phyloP scores from a whole-genome alignment of 148 eudicot genomes.

The Fagopyrum tataricum region DNA sequence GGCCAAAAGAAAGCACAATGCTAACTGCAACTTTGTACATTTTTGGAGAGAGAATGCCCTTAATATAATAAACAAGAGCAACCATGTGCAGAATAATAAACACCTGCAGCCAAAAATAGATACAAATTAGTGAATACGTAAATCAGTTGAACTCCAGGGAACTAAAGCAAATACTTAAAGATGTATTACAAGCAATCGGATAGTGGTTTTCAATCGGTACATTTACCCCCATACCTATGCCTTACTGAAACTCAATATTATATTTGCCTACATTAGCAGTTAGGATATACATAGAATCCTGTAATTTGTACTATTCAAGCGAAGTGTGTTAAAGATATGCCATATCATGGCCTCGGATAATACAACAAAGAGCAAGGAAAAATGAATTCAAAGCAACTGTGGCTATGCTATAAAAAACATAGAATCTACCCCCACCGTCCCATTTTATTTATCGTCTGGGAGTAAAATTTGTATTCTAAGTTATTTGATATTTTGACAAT shows the following conservation, averaged over 20 bases:
- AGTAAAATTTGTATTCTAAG: too few species aligned
- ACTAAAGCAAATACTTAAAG: neutral
- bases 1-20: conserved; percentile 78
- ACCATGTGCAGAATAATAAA: conserved; percentile 92
- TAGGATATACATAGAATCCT: neutral
- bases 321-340: neutral
- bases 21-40: conserved; percentile 96
- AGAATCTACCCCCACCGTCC: neutral
- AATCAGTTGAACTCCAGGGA: neutral
- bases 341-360: neutral
- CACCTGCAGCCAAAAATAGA: conserved; percentile 45
- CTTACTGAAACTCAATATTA: neutral
- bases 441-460: too few species aligned
- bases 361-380: neutral
- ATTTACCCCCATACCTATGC: neutral
- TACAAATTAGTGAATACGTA: neutral
- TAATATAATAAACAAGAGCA: conserved; percentile 87
- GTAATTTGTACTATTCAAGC: neutral
- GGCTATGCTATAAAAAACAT: neutral
- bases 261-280: neutral
- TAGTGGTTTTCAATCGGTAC: neutral
- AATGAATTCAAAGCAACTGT: neutral
- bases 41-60: conserved; percentile 79
- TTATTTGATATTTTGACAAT: too few species aligned
- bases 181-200: neutral